These are phyloP conservation scores for Alloteropsis semialata DNA, from an alignment of 176 grass and related monocot genomes.

Conservation along the genomic window DNA sequence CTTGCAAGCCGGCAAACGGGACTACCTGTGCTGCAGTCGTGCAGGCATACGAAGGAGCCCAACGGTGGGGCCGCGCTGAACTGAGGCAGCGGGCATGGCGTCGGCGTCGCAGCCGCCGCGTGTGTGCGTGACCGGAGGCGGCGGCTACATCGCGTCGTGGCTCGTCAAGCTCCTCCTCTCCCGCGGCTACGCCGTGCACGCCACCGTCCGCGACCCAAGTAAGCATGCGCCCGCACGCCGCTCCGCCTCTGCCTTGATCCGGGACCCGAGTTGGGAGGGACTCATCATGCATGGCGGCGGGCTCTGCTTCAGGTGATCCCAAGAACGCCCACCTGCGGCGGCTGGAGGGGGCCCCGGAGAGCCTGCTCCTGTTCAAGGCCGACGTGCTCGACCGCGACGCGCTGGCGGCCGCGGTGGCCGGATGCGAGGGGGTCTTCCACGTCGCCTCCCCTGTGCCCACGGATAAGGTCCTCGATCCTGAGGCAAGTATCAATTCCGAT, in stretches of 20 bases:
- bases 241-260: neutral
- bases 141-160: constrained; percentile 52
- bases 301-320: constrained; percentile 28
- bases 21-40: too few relatives aligned
- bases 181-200: constrained; percentile 54
- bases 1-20: too few relatives aligned
- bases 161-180: constrained; percentile 62
- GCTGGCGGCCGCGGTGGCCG: constrained; percentile 34
- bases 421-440: constrained; percentile 65
- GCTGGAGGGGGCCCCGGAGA: constrained; percentile 48
- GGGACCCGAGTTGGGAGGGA: neutral
- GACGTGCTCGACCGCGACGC: constrained; percentile 53
- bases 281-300: neutral
- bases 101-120: neutral
- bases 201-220: constrained; percentile 59
- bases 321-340: constrained; percentile 39
- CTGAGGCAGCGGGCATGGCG: too few relatives aligned
- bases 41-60: too few relatives aligned
- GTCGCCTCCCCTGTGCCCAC: constrained; percentile 44
- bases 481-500: too few relatives aligned
- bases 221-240: neutral
- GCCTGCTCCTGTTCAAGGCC: constrained; percentile 47
- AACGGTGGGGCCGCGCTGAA: too few relatives aligned
- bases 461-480: constrained; percentile 18
- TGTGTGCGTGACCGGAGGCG: constrained; percentile 48